These are phyloP conservation scores for Trichoderma koningiopsis DNA, from an alignment of 2,329 filamentous ascomycete species.

Conservation along the genomic window DNA sequence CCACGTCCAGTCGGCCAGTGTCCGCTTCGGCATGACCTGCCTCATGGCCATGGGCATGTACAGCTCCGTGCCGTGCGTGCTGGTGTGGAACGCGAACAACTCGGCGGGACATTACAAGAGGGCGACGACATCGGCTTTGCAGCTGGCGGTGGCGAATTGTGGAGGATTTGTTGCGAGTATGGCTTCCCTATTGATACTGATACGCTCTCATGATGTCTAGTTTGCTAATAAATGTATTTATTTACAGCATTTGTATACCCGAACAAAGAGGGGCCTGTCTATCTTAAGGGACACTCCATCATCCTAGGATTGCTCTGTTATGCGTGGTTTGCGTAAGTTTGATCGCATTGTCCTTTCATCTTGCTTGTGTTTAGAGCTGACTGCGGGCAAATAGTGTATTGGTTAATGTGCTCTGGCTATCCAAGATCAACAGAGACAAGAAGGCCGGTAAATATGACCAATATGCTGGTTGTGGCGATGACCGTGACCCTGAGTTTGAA, in stretches of 20 bases:
- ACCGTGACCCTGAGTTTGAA: conserved; percentile 63
- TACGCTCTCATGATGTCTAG: not conserved
- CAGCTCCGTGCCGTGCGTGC: conserved; percentile 61
- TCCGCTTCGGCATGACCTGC: conserved; percentile 68
- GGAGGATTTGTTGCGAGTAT: conserved; percentile 66
- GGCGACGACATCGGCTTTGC: conserved; percentile 65
- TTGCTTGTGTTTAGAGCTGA: not conserved
- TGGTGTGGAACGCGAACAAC: conserved; percentile 70
- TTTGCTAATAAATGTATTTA: not conserved
- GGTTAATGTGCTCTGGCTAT: conserved; percentile 62
- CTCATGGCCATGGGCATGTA: conserved; percentile 69
- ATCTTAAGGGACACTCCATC: conserved; percentile 62
- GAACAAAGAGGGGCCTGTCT: conserved; percentile 56
- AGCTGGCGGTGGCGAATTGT: conserved; percentile 67
- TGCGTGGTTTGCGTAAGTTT: conserved; percentile 64
- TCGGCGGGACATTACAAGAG: conserved; percentile 70
- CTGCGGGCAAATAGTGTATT: conserved; percentile 49
- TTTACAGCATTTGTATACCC: conserved; percentile 61
- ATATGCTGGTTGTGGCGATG: conserved; percentile 61
- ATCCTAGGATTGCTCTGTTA: conserved; percentile 61
- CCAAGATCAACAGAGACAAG: conserved; percentile 66
- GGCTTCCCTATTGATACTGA: conserved; percentile 23
- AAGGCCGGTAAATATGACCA: conserved; percentile 58
- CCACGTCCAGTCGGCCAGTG: conserved; percentile 51
- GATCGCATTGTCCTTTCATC: conserved; percentile 26